phyloP scores from a whole-genome alignment of 441 rosid genomes.

The Capsella rubella region DNA sequence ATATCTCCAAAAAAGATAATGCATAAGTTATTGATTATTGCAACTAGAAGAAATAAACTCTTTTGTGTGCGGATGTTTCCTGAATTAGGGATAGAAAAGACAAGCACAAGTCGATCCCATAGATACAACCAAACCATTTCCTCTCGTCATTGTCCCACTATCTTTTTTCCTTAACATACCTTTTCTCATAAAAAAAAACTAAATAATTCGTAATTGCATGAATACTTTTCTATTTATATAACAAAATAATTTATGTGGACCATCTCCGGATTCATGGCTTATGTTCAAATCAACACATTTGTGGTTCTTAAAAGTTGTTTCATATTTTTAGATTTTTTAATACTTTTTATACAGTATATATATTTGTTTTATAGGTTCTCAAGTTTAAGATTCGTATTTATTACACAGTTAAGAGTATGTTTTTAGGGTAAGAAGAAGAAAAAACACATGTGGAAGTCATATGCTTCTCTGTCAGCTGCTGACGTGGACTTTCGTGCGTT shows the following conservation, averaged over 20 bases:
- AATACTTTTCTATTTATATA: slow-evolving; percentile 5
- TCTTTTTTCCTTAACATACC: neutral
- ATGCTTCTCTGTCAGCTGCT: slow-evolving; percentile 43
- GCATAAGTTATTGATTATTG: neutral
- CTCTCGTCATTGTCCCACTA: slow-evolving; percentile 35
- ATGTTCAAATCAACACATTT: neutral
- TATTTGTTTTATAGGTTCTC: too few relatives aligned
- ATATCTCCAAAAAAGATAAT: slow-evolving; percentile 10
- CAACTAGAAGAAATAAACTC: slow-evolving; percentile 18
- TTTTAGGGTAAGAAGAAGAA: neutral
- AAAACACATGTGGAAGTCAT: slow-evolving; percentile 37
- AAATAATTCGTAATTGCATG: neutral
- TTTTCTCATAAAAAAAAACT: neutral
- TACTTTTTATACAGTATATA: too few relatives aligned
- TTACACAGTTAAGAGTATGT: neutral
- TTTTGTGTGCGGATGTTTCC: slow-evolving; percentile 5
- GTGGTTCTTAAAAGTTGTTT: neutral
- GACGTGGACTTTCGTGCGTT: slow-evolving; percentile 17
- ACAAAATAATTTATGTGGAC: neutral
- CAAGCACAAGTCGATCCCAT: slow-evolving; percentile 27
- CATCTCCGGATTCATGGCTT: slow-evolving; percentile 20
- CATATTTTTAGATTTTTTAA: too few relatives aligned
- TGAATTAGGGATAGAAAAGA: slow-evolving; percentile 20
- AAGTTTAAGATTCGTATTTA: slow-evolving; percentile 17
- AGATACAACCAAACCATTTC: slow-evolving; percentile 41